Evolutionary conservation across 768 basidiomycete species (phyloP), one percentile per base, ranked within the genome.

Genomic region (Serendipita sp.): DNA sequence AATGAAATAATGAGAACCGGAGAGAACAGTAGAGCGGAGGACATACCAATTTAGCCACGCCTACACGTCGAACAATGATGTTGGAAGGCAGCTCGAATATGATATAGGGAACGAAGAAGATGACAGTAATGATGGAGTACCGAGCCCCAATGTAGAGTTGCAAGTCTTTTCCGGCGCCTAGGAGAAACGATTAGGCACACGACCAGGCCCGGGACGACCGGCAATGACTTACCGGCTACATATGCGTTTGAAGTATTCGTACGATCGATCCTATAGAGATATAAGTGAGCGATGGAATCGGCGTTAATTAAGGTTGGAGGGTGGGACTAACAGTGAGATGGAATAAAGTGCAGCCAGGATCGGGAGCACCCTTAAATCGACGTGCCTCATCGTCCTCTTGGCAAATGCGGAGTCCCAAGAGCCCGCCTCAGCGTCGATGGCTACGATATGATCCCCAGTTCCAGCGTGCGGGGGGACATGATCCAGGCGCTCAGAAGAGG

Each of bases 401-500:
- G 55, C 55, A 60, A 60, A 60, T 27, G 27, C 33, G 27, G 23
- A 29, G 36, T 60, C 55, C 55, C 55, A 60, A 31, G 48, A 50
- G 2, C 55, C 55, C 3, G 33, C 8, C 31, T 60, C 55, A 11
- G 55, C 55, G 33, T 99, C 70, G 98, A 99, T 75, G 84, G 98
- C 65, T 89, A 91, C 29, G 84, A 90, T 68, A 77, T 98, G 69
- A 73, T 88, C 66, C 40, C 40, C 40, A 5, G 6, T 18, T 18
- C 29, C 48, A 50, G 8, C n/a, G 18, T 50, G 6, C 6, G 48
- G 48, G 8, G n/a, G 2, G 18, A 31, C 55, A 60, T 60, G 16
- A n/a, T 60, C 55, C 16, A 60, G 10, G 10, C 36, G 55, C 10
- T 60, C 55, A 34, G 16, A n/a, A 36, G 55, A 60, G n/a, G 48